Base-by-base conservation (phyloP, 352 stramenopile genomes). In the Globisporangium canariense region DNA sequence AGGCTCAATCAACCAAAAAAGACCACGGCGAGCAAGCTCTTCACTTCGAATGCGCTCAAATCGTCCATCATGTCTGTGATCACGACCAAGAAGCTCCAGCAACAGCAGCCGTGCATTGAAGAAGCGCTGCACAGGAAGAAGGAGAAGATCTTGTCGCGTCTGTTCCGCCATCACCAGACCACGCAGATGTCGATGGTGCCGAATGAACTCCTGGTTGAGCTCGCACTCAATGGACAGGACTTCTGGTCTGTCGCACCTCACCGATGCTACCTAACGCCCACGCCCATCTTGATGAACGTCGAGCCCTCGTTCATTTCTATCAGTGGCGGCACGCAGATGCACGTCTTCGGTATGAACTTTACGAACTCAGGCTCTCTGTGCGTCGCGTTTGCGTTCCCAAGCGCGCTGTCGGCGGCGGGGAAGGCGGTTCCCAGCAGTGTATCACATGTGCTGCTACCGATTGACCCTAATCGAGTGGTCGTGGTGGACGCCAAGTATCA, bases 211-310 rank as follows among this genome's bases (percentile, higher is more conserved):
- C 57, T 76, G 2, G 67, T 86, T 0, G 81, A 90, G 36, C 45
- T 90, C 2, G 81, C 81, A 10, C 69, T 90, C 11, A 90, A 90
- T 57, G 81, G 81, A 1, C 81, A 90, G 60, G 79, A 90, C 47
- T 90, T 86, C 20, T 79, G 77, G 74, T 87, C 81, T 0, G 50
- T 73, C 1, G 75, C 75, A 13, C 76, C 79, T 1, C 43, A 58
- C 13, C 14, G 53, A 6, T 78, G 76, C 50, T 86, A 81, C 28
- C 60, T 76, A 13, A 59, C 68, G 0, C 73, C 74, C 4, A 74
- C 75, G 1, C 69, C 78, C 4, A 69, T 85, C 10, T 45, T 86
- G 7, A 11, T 80, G 32, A 65, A 68, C 49, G 67, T 78, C 2
- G 73, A 82, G 54, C 78, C 76, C 1, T 69, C 70, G 18, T 83